Percentiles rank a stretch among this genome's conserved stretches.
Conservation (phyloP, 768 basidiomycete genomes). For the Hemileccinum impolitum region DNA sequence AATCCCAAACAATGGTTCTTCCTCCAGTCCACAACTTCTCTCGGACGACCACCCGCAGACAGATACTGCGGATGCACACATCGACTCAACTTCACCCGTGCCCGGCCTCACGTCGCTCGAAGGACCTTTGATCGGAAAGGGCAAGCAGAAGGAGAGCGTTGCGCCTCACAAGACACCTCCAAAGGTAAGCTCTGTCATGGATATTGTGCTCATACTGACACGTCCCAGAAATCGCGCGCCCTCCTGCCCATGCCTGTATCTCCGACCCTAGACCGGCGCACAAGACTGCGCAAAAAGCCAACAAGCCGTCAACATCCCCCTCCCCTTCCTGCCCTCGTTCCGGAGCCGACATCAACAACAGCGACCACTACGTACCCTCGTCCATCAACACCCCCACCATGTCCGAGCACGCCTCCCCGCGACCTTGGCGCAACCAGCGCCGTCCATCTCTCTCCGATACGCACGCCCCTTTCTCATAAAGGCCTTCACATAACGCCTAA, state of each 20-base stretch:
- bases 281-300: constrained; percentile 21
- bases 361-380: constrained; percentile 14
- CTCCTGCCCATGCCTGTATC: constrained; percentile 46
- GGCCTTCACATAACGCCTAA: constrained; percentile 70
- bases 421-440: constrained; percentile 22
- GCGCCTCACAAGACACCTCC: constrained; percentile 26
- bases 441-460: constrained; percentile 51
- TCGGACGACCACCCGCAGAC: constrained; percentile 26
- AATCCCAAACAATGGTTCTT: constrained; percentile 59
- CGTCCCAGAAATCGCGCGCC: constrained; percentile 32
- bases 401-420: constrained; percentile 39
- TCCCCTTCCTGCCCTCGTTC: constrained; percentile 27
- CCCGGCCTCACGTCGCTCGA: constrained; percentile 5
- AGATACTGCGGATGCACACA: constrained; percentile 12
- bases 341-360: constrained; percentile 15
- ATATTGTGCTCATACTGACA: neutral
- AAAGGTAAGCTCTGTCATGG: constrained; percentile 13
- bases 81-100: constrained; percentile 16
- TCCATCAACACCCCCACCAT: constrained; percentile 36
- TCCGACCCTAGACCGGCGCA: constrained; percentile 42
- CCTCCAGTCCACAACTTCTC: constrained; percentile 57
- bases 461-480: constrained; percentile 67
- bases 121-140: constrained; percentile 10
- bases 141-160: constrained; percentile 17
- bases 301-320: constrained; percentile 12